Base-by-base conservation (phyloP, 352 stramenopile species). In the Phytophthora litchii region DNA sequence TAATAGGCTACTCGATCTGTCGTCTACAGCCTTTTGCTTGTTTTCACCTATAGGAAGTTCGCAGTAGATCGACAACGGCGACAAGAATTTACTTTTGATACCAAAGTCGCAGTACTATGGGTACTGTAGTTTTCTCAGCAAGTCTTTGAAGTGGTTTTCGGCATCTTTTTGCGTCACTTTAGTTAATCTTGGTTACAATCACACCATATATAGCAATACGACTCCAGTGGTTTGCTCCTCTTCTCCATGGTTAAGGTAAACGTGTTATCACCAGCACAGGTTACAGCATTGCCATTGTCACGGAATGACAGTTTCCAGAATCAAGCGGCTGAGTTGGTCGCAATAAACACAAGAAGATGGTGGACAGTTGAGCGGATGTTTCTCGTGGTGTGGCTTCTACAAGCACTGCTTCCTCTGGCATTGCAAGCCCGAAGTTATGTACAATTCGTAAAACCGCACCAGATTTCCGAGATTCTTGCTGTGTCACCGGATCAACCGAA, bases 351-450 rank as follows among this genome's bases (percentile, higher is more conserved):
- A 23, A 43, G 19, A 21, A 12, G 16, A 25, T 37, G 19, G 32
- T 36, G 47, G 20, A 55, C 41, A 11, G 32, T 16, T 2, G 19
- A 37, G 4, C 35, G 20, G 2, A 17, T 51, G 37, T 8, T 67
- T 12, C n/a, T 61, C 3, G 2, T 45, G 1, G 6, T 65, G n/a
- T 64, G 62, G 56, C 0, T 61, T 10, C 19, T 40, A 16, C 35
- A 44, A 17, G 49, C 54, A n/a, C 37, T 55, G 4, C n/a, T 49
- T 2, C 58, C 58, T 4, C 21, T 60, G 9, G 3, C 52, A 23
- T 19, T 67, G 6, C 58, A 67, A n/a, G 5, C 31, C 6, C 25
- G 50, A 35, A 67, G 58, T 40, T 61, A 61, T 21, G 12, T 61
- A 8, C 44, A 61, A 23, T 54, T 67, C 14, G 51, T 53, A 19